These are phyloP conservation scores for Agastache rugosa DNA, from an alignment of 257 asterid genomes.

Conservation along the genomic window DNA sequence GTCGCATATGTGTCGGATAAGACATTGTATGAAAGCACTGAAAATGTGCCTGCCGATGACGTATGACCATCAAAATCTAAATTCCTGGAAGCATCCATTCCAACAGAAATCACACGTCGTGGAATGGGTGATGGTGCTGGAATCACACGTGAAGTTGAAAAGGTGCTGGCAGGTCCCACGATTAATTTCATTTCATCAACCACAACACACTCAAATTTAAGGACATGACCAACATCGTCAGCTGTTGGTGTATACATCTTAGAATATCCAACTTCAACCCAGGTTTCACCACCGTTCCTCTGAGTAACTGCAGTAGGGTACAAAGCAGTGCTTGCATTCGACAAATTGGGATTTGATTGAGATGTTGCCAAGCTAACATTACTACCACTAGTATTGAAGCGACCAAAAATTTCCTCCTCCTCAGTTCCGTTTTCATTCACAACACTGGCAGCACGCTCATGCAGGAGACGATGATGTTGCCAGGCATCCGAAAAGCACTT, in stretches of 20 bases:
- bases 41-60: constrained; percentile 74
- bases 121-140: constrained; percentile 98
- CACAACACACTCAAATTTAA: constrained; percentile 89
- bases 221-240: constrained; percentile 89
- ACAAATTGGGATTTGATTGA: constrained; percentile 65
- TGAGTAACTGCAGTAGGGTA: constrained; percentile 83
- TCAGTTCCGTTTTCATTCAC: constrained; percentile 77
- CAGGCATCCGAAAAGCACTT: constrained; percentile 94
- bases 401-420: constrained; percentile 89
- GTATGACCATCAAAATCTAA: constrained; percentile 61
- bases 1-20: constrained; percentile 78
- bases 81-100: constrained; percentile 69
- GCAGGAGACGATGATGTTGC: constrained; percentile 93
- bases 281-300: constrained; percentile 85
- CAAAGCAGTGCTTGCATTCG: constrained; percentile 61
- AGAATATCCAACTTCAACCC: constrained; percentile 91
- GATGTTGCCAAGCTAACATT: constrained; percentile 55
- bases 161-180: constrained; percentile 70
- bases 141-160: constrained; percentile 87
- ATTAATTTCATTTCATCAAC: constrained; percentile 67
- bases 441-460: constrained; percentile 90
- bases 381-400: constrained; percentile 74
- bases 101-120: constrained; percentile 74
- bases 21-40: constrained; percentile 95
- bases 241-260: constrained; percentile 93